Conservation (phyloP, 2,329 filamentous ascomycete genomes). For the Stachybotrys echinatus region DNA sequence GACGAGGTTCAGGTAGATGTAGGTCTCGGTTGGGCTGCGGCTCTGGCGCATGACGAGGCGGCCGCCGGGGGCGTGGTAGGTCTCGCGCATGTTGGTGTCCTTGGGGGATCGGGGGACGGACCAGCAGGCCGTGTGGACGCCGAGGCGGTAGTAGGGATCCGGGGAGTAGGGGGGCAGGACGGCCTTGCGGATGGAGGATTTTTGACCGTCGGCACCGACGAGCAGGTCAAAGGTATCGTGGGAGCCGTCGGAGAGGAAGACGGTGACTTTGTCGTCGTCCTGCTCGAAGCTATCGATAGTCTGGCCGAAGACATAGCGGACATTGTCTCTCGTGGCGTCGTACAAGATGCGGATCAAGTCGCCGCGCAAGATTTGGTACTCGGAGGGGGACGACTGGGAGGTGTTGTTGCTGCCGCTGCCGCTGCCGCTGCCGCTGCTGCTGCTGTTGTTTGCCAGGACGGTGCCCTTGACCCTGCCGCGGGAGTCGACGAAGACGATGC, state of each 20-base stretch:
- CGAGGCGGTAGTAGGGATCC: slow-evolving; percentile 12
- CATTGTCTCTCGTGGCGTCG: slow-evolving; percentile 11
- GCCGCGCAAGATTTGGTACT: slow-evolving; percentile 51
- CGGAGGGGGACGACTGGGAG: slow-evolving; percentile 33
- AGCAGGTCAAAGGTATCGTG: slow-evolving; percentile 38
- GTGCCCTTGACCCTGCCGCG: slow-evolving; percentile 17
- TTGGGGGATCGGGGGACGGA: slow-evolving; percentile 10
- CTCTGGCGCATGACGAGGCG: slow-evolving; percentile 27
- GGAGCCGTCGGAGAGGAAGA: slow-evolving; percentile 34
- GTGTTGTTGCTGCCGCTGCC: too few relatives aligned
- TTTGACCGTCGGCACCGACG: slow-evolving; percentile 48
- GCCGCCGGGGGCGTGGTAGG: slow-evolving; percentile 19
- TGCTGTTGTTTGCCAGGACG: slow-evolving; percentile 24
- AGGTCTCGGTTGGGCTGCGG: slow-evolving; percentile 15
- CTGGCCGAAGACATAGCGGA: slow-evolving; percentile 20
- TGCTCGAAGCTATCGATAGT: slow-evolving; percentile 19
- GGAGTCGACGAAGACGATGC: slow-evolving; percentile 38
- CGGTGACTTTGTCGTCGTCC: slow-evolving; percentile 7
- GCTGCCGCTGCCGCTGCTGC: too few relatives aligned
- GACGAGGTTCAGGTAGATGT: slow-evolving; percentile 21
- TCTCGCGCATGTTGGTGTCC: slow-evolving; percentile 17
- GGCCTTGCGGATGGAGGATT: slow-evolving; percentile 37
- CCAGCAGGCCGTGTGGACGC: slow-evolving; percentile 19
- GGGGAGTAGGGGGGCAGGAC: slow-evolving; percentile 12
- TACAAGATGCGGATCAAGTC: slow-evolving; percentile 42